Evolutionary conservation across 768 basidiomycete genomes (phyloP), one percentile per base, ranked within the genome.

Genomic region (Lyophyllum atratum): DNA sequence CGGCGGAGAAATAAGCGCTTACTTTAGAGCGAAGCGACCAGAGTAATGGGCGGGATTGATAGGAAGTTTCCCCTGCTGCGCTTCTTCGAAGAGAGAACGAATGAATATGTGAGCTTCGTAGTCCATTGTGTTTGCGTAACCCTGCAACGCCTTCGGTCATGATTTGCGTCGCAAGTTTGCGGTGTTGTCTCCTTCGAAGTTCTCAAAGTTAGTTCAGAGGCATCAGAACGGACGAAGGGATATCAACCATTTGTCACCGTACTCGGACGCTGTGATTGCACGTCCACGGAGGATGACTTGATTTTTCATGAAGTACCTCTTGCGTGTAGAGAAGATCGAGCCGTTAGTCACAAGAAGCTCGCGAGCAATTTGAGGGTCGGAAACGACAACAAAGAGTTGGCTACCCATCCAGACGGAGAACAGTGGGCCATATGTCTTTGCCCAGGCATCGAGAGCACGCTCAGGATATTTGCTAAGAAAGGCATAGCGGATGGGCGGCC

Each of bases 41-140:
- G 69, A 68, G 49, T 72, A 68, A 26, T 66, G 71, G 28, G 70
- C 63, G 0, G 78, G 77, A 57, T 79, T 72, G 50, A 79, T 64
- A 0, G 76, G 68, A 7, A 64, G 29, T 4, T 48, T 12, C 1
- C 77, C 78, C 26, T 59, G 63, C 33, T 68, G 61, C 3, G 68
- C 63, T 29, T 70, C 64, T 17, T 66, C 52, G 60, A 70, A 77
- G 14, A 81, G 59, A 5, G 72, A 69, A 17, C 68, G 68, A 6
- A 80, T 67, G 28, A 80, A 64, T 21, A 74, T 71, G 17, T 66
- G 63, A 17, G 76, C 71, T 64, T 80, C 78, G 47, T 70, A 74
- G 45, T 77, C 77, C 11, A 80, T 68, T 0, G 71, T 65, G 11
- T 65, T 21, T 5, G 68, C 63, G 50, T 77, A 77, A 1, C 63